phyloP scores from a whole-genome alignment of 208 protist species.

The Trichomonas gallinae region DNA sequence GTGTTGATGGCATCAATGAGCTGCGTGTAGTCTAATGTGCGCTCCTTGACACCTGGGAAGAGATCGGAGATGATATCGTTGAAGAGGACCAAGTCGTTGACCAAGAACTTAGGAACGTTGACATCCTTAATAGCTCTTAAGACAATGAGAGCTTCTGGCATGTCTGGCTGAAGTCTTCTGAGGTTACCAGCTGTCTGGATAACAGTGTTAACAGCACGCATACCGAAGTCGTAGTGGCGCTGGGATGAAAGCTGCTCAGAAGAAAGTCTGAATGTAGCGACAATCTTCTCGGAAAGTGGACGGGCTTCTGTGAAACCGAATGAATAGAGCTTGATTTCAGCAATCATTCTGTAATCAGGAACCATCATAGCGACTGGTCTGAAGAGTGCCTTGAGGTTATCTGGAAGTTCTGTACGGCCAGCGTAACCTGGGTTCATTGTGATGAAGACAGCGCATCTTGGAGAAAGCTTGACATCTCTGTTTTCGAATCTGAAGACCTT shows the following conservation, averaged over 20 bases:
- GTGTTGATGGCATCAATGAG: slow-evolving; percentile 59
- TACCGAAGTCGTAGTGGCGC: slow-evolving; percentile 94
- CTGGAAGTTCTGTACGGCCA: slow-evolving; percentile 82
- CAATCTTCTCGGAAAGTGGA: slow-evolving; percentile 81
- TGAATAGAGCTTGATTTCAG: slow-evolving; percentile 85
- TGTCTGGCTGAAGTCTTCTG: slow-evolving; percentile 72
- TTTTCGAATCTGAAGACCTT: slow-evolving; percentile 45
- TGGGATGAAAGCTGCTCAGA: slow-evolving; percentile 82
- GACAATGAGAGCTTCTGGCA: slow-evolving; percentile 72
- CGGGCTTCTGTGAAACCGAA: slow-evolving; percentile 85
- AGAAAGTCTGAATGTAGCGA: slow-evolving; percentile 81
- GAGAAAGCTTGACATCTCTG: slow-evolving; percentile 41
- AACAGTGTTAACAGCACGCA: slow-evolving; percentile 92
- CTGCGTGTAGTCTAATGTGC: slow-evolving; percentile 66
- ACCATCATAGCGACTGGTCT: slow-evolving; percentile 82
- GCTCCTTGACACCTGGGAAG: slow-evolving; percentile 74
- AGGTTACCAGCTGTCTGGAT: slow-evolving; percentile 77
- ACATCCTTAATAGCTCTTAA: slow-evolving; percentile 77
- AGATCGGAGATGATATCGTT: slow-evolving; percentile 85
- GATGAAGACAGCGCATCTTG: slow-evolving; percentile 58
- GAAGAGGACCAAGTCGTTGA: slow-evolving; percentile 63
- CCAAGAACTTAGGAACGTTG: slow-evolving; percentile 91
- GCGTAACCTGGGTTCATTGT: slow-evolving; percentile 91
- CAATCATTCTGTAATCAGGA: slow-evolving; percentile 93
- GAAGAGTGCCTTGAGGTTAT: slow-evolving; percentile 74